Percentiles rank a stretch among this genome's conserved stretches.
These are phyloP conservation scores for Kodamaea neixiangensis DNA, from an alignment of 805 yeast species.

Conservation along the genomic window DNA sequence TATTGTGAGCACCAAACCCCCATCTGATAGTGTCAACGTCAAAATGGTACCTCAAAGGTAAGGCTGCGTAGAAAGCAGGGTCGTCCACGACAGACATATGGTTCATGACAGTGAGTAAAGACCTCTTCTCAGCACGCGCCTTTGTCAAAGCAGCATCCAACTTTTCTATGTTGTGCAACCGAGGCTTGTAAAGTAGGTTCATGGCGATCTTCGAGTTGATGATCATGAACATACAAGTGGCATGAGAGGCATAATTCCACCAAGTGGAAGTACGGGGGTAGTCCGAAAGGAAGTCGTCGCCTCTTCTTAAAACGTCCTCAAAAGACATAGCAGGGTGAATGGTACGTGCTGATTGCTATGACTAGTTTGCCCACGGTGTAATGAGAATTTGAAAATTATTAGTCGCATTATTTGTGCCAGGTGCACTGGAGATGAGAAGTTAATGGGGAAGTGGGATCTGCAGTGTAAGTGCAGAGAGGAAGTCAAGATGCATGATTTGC, in stretches of 20 bases:
- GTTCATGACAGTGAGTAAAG: conserved; percentile 84
- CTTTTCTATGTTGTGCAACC: conserved; percentile 60
- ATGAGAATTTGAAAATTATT: neutral
- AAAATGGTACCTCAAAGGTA: conserved; percentile 69
- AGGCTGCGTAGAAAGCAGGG: conserved; percentile 84
- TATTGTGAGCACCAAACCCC: conserved; percentile 93
- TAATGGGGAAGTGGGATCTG: no score
- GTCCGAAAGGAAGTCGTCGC: conserved; percentile 65
- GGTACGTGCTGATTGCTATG: neutral
- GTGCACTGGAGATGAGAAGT: no score
- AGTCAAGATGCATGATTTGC: no score
- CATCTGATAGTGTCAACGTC: conserved; percentile 75
- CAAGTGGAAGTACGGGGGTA: conserved; percentile 58
- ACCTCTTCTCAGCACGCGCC: conserved; percentile 67
- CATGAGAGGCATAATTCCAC: conserved; percentile 71
- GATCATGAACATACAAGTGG: conserved; percentile 68
- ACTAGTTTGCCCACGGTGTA: neutral
- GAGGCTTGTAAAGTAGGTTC: conserved; percentile 62
- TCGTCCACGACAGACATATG: conserved; percentile 93
- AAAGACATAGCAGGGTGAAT: conserved; percentile 56
- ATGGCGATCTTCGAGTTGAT: conserved; percentile 63
- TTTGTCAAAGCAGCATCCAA: conserved; percentile 64
- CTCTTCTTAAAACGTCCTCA: conserved; percentile 66
- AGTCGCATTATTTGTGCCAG: neutral
- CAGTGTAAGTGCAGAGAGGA: neutral